Conservation (phyloP, 352 stramenopile species). For the Pilasporangium apinafurcum region DNA sequence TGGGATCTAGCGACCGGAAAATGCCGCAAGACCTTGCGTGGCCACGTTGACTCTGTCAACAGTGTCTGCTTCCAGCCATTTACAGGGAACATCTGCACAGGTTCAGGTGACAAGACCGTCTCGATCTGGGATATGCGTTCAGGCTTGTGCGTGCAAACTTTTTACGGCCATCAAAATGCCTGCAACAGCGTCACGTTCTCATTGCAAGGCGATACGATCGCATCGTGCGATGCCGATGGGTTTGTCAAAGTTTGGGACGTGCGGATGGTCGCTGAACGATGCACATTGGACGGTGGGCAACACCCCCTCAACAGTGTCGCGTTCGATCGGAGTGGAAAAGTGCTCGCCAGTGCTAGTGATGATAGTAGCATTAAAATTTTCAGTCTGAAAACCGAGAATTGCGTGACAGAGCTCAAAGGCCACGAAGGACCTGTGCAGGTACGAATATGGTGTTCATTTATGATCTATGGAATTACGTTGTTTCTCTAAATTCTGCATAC, state of each 20-base stretch:
- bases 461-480: slow-evolving; percentile 11
- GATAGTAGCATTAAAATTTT: slow-evolving; percentile 89
- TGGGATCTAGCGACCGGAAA: slow-evolving; percentile 89
- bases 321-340: slow-evolving; percentile 87
- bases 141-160: slow-evolving; percentile 89
- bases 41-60: slow-evolving; percentile 95
- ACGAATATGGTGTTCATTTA: slow-evolving; percentile 17
- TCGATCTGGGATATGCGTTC: slow-evolving; percentile 94
- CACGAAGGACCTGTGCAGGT: slow-evolving; percentile 94
- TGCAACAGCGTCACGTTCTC: slow-evolving; percentile 88
- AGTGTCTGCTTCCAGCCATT: slow-evolving; percentile 91
- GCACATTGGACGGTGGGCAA: slow-evolving; percentile 79
- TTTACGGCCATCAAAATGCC: slow-evolving; percentile 94
- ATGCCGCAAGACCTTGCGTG: slow-evolving; percentile 90
- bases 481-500: slow-evolving; percentile 6
- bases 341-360: slow-evolving; percentile 84
- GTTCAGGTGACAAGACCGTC: slow-evolving; percentile 92
- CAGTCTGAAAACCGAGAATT: slow-evolving; percentile 62
- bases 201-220: slow-evolving; percentile 85
- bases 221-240: slow-evolving; percentile 90
- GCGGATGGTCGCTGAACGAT: slow-evolving; percentile 90
- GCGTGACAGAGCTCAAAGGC: slow-evolving; percentile 76
- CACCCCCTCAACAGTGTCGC: slow-evolving; percentile 89
- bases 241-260: slow-evolving; percentile 95
- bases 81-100: slow-evolving; percentile 90